Evolutionary conservation across 805 yeast species (phyloP), one percentile per base, ranked within the genome.

Genomic region (Suhomyces pyralidae): DNA sequence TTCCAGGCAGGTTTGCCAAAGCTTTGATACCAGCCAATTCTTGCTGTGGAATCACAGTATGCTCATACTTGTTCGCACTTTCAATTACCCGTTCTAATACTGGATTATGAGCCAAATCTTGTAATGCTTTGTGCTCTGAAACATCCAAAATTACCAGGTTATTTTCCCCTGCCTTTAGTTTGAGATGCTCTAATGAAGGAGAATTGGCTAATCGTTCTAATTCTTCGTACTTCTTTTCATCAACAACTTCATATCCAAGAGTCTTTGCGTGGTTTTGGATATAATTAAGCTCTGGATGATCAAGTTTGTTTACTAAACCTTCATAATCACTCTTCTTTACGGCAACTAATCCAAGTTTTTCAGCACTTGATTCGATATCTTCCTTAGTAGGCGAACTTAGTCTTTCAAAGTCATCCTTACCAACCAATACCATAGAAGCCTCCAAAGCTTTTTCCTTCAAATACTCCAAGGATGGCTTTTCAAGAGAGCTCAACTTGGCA

Each of bases 31-130:
- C 24, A 2, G 53, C 53, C 9, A 46, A 52, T 20, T 62, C 63
- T 2, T 51, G 51, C 14, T 40, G 36, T 22, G 56, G 48, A 9
- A 65, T 12, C 10, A 60, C 38, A 3, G 48, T 45, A 32, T 30
- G 53, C 5, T 64, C 69, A 14, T 55, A 51, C 57, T 42, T 46
- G 3, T 55, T 56, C 2, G 79, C 75, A 46, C 64, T 66, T 26
- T 67, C 68, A 28, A 61, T 38, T 2, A 52, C 26, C 20, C 45
- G 48, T 19, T 52, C 57, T 15, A 46, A 15, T 3, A 54, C 12
- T 6, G 56, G 58, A 7, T 53, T 28, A 7, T 34, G 19, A 1
- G 48, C 52, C 12, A 46, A 43, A 12, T 43, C 51, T 4, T 34
- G 3, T 26, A 60, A 49, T 2, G 46, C 32, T 12, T 51, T 43